A percentile compares a stretch with the other conserved stretches of the same genome.
Conservation (phyloP, 1,139 yeast genomes). For the Ogataea hybrid region DNA sequence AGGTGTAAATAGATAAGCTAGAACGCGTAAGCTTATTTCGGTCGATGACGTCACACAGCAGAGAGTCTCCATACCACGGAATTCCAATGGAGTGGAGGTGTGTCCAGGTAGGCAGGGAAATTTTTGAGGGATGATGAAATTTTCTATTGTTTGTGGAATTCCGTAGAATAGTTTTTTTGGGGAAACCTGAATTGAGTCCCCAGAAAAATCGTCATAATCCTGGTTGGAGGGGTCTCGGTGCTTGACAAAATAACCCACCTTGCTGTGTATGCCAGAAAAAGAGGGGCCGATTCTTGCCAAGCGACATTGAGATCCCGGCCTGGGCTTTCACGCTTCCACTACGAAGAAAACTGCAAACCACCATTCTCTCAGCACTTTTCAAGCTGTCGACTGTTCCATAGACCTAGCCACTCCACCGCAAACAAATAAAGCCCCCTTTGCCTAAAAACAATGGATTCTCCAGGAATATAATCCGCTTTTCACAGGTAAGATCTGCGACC, state of each 20-base stretch:
- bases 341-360: too few species aligned
- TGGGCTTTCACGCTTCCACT: too few species aligned
- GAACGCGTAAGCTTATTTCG: neutral
- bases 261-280: neutral
- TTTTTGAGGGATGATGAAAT: neutral
- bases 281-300: slow-evolving; percentile 5
- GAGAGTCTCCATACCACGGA: slow-evolving; percentile 1
- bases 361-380: too few species aligned
- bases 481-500: slow-evolving; percentile 4
- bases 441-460: slow-evolving; percentile 7
- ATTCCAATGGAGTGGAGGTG: slow-evolving; percentile 3
- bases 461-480: slow-evolving; percentile 5
- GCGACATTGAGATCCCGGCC: neutral
- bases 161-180: slow-evolving; percentile 6
- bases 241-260: neutral
- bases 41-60: neutral
- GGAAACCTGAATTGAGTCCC: neutral
- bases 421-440: neutral
- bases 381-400: too few species aligned
- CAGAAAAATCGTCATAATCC: slow-evolving; percentile 1
- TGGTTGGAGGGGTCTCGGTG: neutral
- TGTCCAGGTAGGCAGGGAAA: neutral
- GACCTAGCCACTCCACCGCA: neutral
- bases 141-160: slow-evolving; percentile 8
- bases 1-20: neutral